Conservation (phyloP, 148 eudicot species). For the Fagopyrum esculentum region DNA sequence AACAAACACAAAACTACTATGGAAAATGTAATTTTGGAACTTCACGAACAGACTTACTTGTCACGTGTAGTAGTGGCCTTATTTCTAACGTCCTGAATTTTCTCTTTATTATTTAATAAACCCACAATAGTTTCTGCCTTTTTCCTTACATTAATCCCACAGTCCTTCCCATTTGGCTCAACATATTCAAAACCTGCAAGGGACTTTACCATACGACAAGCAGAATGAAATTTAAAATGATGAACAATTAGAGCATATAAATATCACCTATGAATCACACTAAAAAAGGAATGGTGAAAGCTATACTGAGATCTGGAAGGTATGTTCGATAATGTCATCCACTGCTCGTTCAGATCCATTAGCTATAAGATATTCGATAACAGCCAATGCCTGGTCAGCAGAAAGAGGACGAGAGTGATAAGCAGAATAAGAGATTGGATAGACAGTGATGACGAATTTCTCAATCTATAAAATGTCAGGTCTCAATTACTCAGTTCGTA, state of each 20-base stretch:
- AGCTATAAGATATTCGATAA: slow-evolving; percentile 34
- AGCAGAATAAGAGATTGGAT: neutral
- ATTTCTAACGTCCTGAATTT: slow-evolving; percentile 80
- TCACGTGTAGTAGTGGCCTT: slow-evolving; percentile 91
- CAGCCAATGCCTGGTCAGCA: neutral
- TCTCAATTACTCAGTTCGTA: neutral
- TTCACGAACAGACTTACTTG: slow-evolving; percentile 47
- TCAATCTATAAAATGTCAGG: neutral
- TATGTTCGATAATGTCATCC: slow-evolving; percentile 95
- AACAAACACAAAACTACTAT: neutral
- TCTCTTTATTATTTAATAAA: slow-evolving; percentile 81
- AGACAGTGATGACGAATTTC: neutral
- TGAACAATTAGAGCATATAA: neutral
- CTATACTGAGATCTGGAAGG: slow-evolving; percentile 88
- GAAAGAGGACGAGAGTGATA: neutral
- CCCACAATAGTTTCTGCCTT: slow-evolving; percentile 84
- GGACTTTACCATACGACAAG: slow-evolving; percentile 40
- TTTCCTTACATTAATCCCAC: slow-evolving; percentile 94
- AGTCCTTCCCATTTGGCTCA: slow-evolving; percentile 88
- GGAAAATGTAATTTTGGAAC: neutral
- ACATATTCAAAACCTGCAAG: slow-evolving; percentile 77
- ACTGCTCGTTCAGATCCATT: slow-evolving; percentile 98
- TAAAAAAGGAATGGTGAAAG: neutral
- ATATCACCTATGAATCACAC: neutral
- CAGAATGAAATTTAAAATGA: neutral